Percentiles rank a stretch among this genome's conserved stretches.
These are phyloP conservation scores for Rhodotorula taiwanensis DNA, from an alignment of 768 basidiomycete species.

Conservation along the genomic window DNA sequence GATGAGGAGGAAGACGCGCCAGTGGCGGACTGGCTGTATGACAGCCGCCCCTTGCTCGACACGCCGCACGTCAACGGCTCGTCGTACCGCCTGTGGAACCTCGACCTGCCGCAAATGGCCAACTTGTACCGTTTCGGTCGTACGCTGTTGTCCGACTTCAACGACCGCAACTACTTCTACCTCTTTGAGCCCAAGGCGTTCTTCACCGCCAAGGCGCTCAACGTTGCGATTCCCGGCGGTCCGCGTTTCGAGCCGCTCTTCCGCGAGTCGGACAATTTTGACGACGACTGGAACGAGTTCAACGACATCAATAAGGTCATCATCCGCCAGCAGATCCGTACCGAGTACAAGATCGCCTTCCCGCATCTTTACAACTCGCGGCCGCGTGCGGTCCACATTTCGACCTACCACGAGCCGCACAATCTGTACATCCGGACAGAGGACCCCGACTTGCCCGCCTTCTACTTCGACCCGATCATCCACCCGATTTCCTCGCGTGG, in stretches of 20 bases:
- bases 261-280: constrained; percentile 92
- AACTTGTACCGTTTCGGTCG: constrained; percentile 93
- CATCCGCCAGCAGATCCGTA: constrained; percentile 95
- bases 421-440: constrained; percentile 99
- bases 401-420: constrained; percentile 86
- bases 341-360: constrained; percentile 98
- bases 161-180: constrained; percentile 83
- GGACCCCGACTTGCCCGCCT: constrained; percentile 97
- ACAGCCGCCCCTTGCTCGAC: constrained; percentile 87
- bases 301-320: constrained; percentile 99
- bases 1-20: constrained; percentile 85
- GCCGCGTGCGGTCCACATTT: constrained; percentile 86
- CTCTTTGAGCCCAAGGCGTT: constrained; percentile 96
- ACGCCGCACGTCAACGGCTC: constrained; percentile 79
- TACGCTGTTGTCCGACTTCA: constrained; percentile 84
- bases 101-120: constrained; percentile 89
- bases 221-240: constrained; percentile 94
- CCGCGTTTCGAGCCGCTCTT: constrained; percentile 96
- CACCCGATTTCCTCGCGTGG: constrained; percentile 93
- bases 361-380: constrained; percentile 98
- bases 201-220: constrained; percentile 95
- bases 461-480: constrained; percentile 98
- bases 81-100: constrained; percentile 86
- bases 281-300: constrained; percentile 74
- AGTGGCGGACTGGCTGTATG: constrained; percentile 97